Base-by-base conservation (phyloP, 2,329 filamentous ascomycete species). In the Aspergillus ochraceus region DNA sequence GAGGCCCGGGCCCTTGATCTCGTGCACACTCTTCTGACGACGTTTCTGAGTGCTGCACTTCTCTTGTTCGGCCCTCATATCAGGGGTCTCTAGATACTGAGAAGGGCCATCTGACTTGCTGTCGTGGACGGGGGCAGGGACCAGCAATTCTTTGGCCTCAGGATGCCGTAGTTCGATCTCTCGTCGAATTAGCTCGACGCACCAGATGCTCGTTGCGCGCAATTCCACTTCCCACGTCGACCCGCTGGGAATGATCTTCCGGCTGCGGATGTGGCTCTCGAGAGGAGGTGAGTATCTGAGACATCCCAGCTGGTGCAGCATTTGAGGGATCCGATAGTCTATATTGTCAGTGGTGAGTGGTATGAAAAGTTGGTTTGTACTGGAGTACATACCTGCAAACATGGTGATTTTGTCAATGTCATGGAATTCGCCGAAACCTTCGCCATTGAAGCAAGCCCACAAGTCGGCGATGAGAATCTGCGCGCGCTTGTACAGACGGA, bases 331-430 rank as follows among this genome's bases (percentile, higher is more conserved):
- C 49, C 95, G 90, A 73, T 99, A 99, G 79, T 99, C 95, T 84
- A 57, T 47, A 17, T 20, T 12, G 24, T 60, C 49, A 52, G 45
- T 60, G 46, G 60, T 53, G 12, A 14, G 26, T 20, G 9, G 9
- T 6, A 45, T 2, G 39, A 10, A 42, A 11, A 3, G 9, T 50
- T 6, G 4, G 6, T 19, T 22, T 6, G 3, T n/a, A 10, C 19
- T 11, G 24, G 6, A 24, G 36, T n/a, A 56, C 66, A 49, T 75
- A 84, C 83, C 84, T 71, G 95, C 93, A 80, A 99, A 99, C 89
- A 98, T 98, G 61, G 95, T 99, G 69, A 99, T 90, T 74, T 92
- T 92, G 77, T 95, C 90, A 68, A 99, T 97, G 72, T 99, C 95
- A 59, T 86, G 73, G 75, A 99, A 99, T 29, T 84, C 81, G 32